These are phyloP conservation scores for Spatholobus suberectus DNA, from an alignment of 306 rosid genomes.

Conservation along the genomic window DNA sequence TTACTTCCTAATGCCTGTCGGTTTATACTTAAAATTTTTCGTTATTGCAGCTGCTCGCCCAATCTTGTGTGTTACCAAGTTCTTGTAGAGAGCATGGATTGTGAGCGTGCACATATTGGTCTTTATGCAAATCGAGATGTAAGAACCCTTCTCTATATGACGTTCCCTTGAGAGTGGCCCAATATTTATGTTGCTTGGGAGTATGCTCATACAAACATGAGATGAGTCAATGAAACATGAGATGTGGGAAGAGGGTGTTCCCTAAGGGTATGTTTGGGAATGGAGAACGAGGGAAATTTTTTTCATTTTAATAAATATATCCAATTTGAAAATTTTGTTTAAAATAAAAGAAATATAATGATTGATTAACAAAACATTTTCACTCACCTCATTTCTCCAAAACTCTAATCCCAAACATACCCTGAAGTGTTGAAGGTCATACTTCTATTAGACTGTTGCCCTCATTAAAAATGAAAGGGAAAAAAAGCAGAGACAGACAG, in stretches of 20 bases:
- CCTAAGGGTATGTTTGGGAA: not conserved
- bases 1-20: not conserved
- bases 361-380: not conserved
- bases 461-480: no score
- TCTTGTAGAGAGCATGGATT: slow-evolving; percentile 87
- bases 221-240: not conserved
- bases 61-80: slow-evolving; percentile 86
- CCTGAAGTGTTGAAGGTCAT: not conserved
- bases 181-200: slow-evolving; percentile 1
- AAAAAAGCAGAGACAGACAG: no score
- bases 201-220: not conserved
- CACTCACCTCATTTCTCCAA: not conserved
- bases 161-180: slow-evolving; percentile 5
- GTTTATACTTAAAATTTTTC: slow-evolving; percentile 42
- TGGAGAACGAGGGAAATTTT: not conserved
- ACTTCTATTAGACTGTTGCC: not conserved
- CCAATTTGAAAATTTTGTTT: not conserved
- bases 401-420: not conserved
- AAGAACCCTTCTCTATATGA: slow-evolving; percentile 45
- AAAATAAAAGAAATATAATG: not conserved
- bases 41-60: slow-evolving; percentile 74
- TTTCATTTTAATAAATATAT: not conserved
- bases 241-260: not conserved
- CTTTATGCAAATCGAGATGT: slow-evolving; percentile 85
- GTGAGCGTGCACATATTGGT: slow-evolving; percentile 76